phyloP scores from a whole-genome alignment of 306 rosid genomes.

The Dalbergia cochinchinensis region DNA sequence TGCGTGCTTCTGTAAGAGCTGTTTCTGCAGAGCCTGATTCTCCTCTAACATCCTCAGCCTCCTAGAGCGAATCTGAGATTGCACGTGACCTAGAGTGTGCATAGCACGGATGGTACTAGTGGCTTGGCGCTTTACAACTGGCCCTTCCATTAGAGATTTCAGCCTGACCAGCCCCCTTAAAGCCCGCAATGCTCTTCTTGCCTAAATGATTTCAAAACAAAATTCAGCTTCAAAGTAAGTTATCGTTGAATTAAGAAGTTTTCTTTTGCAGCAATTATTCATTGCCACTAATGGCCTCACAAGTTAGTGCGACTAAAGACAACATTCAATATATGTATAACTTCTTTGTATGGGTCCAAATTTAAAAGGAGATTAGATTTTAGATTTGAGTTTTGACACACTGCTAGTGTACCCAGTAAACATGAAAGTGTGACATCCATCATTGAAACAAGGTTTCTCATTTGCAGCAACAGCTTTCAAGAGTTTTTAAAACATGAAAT shows the following conservation, averaged over 20 bases:
- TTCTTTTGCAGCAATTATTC: not conserved
- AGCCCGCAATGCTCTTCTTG: too few species aligned
- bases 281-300: not conserved
- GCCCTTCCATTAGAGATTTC: too few species aligned
- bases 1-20: slow-evolving; percentile 91
- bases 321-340: not conserved
- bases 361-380: slow-evolving; percentile 7
- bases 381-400: not conserved
- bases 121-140: too few species aligned
- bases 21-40: slow-evolving; percentile 94
- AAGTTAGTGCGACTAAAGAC: not conserved
- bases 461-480: too few species aligned
- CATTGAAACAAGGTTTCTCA: too few species aligned
- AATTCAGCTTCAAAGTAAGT: too few species aligned
- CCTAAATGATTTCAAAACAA: too few species aligned
- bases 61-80: slow-evolving; percentile 88
- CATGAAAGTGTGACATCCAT: slow-evolving; percentile 4
- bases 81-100: slow-evolving; percentile 98
- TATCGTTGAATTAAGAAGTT: not conserved
- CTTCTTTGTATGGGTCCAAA: not conserved
- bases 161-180: slow-evolving; percentile 26
- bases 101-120: slow-evolving; percentile 82
- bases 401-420: not conserved
- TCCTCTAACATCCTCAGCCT: slow-evolving; percentile 93
- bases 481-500: too few species aligned